Percentiles rank a stretch among this genome's conserved stretches.
Evolutionary conservation across 2,329 filamentous ascomycete genomes (phyloP).

Genomic region (Dryadomyces sulphureus): DNA sequence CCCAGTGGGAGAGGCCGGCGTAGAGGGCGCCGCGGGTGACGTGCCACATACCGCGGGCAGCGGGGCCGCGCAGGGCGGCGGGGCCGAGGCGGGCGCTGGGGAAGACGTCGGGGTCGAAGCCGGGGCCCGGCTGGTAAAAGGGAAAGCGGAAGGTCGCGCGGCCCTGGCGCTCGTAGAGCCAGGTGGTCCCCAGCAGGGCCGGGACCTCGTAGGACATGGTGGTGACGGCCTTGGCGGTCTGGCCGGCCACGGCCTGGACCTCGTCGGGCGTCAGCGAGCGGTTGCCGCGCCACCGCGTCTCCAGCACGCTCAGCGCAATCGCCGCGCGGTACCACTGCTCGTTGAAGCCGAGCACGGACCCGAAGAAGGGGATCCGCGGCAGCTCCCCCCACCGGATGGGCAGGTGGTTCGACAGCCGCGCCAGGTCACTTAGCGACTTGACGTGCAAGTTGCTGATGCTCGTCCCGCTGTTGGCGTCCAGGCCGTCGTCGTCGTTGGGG

Average conservation of each 20-base stretch:
- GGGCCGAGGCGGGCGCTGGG: background rate
- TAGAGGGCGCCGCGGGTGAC: slow-evolving; percentile 5
- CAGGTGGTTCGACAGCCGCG: slow-evolving; percentile 4
- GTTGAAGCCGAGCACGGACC: slow-evolving; percentile 5
- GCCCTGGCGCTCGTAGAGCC: slow-evolving; percentile 6
- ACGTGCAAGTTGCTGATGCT: slow-evolving; percentile 6
- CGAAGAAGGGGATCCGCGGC: slow-evolving; percentile 8
- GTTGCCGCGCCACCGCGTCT: slow-evolving; percentile 6
- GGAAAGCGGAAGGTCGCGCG: slow-evolving; percentile 10
- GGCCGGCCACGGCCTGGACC: slow-evolving; percentile 9
- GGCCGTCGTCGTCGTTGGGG: slow-evolving; percentile 2
- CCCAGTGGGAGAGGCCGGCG: slow-evolving; percentile 5
- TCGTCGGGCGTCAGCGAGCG: slow-evolving; percentile 10
- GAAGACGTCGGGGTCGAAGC: slow-evolving; percentile 9
- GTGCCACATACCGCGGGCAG: slow-evolving; percentile 10
- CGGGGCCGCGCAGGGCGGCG: background rate
- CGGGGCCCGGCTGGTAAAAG: slow-evolving; percentile 6
- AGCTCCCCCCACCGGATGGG: slow-evolving; percentile 9
- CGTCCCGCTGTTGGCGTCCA: background rate
- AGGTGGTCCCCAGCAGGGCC: background rate
- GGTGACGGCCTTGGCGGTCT: slow-evolving; percentile 6
- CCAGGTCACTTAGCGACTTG: slow-evolving; percentile 6
- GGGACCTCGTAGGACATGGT: slow-evolving; percentile 7
- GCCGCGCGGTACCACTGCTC: slow-evolving; percentile 7
- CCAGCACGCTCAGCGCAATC: slow-evolving; percentile 7